phyloP scores from a whole-genome alignment of 2,329 filamentous ascomycete species.

The Aureobasidium melanogenum region DNA sequence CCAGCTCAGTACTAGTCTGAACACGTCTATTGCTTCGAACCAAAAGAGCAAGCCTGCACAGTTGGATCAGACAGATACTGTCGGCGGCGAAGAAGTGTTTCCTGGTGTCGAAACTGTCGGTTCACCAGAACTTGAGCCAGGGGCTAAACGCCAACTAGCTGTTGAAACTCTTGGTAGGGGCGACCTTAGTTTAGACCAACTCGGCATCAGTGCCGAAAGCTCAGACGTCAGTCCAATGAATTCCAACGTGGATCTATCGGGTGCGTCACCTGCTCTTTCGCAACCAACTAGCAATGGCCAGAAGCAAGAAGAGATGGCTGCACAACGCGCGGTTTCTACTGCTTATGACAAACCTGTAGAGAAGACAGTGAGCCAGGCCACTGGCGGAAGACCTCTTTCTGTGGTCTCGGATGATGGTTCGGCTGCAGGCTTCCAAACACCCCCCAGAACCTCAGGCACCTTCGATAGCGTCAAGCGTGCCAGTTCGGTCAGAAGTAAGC shows the following conservation, averaged over 20 bases:
- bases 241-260: constrained; percentile 34
- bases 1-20: constrained; percentile 64
- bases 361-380: constrained; percentile 23
- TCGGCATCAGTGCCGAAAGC: constrained; percentile 59
- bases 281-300: not conserved
- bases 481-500: constrained; percentile 43
- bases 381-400: constrained; percentile 30
- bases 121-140: constrained; percentile 31
- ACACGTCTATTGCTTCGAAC: constrained; percentile 49
- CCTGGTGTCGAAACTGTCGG: constrained; percentile 18
- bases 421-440: constrained; percentile 50
- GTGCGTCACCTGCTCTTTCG: not conserved
- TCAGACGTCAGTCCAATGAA: constrained; percentile 48
- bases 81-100: constrained; percentile 35
- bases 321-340: constrained; percentile 51
- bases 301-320: constrained; percentile 52
- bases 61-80: constrained; percentile 20
- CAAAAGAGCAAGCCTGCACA: constrained; percentile 35
- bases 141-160: constrained; percentile 58
- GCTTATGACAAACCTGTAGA: constrained; percentile 43
- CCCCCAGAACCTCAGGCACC: constrained; percentile 59
- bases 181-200: constrained; percentile 78
- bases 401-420: constrained; percentile 28
- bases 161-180: constrained; percentile 84
- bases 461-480: constrained; percentile 48